Base-by-base conservation (phyloP, 2,329 filamentous ascomycete species). In the Fusarium drepaniforme region DNA sequence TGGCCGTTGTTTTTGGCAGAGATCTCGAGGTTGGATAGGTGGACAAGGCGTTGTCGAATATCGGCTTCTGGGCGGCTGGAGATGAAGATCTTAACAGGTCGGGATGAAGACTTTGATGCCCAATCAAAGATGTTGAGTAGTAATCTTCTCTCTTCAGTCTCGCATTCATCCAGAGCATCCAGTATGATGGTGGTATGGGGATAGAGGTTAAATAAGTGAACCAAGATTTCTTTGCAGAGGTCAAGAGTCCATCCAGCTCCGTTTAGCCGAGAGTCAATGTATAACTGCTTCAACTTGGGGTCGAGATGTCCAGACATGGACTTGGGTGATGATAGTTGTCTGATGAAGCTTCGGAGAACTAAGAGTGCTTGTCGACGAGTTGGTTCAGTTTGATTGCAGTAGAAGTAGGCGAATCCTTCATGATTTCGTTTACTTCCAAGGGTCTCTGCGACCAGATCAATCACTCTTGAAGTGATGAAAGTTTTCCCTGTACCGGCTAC, bases 231-330 rank as follows among this genome's bases (percentile, higher is more conserved):
- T 9, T 42, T 40, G 37, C 57, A 60, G 12, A 42, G 33, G 9
- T 21, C 18, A 18, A 60, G 8, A 8, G 33, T 42, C 57, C 23
- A 28, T 5, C 57, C 57, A 3, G 11, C 16, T 5, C 23, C 37
- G 0, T 15, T 42, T 0, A 42, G 23, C 2, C 7, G 13, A 21
- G n/a, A 57, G 1, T 60, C 25, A 1, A 7, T 0, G 16, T 37
- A 11, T 1, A 60, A 8, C 11, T 37, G n/a, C 5, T 9, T 40
- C 1, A 60, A 13, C 11, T 9, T 13, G 4, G 13, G 8, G 1
- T 60, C 12, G 6, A 40, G 8, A 5, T 30, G 23, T 1, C 9
- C 8, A 3, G 23, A 21, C 3, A 28, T 18, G 8, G 6, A 38
- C 16, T 8, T 30, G 18, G 25, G 23, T n/a, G 37, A 42, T 16